Evolutionary conservation across 257 asterid genomes (phyloP).

Genomic region (Anisodus tanguticus): DNA sequence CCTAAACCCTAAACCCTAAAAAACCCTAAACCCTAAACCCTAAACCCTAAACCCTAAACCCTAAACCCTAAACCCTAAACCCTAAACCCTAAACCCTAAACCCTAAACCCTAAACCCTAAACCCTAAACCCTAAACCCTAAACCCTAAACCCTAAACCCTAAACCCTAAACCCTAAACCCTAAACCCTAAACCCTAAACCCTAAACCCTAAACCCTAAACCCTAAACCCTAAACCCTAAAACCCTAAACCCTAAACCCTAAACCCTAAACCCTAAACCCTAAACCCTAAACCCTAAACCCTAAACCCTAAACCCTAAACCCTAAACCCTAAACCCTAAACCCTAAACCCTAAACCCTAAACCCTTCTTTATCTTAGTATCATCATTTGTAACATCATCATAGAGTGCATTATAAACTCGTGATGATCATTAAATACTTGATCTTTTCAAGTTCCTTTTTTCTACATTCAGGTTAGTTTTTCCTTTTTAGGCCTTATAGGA

Average conservation of each 20-base stretch:
- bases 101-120: conserved; percentile 36
- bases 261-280: conserved; percentile 23
- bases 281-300: conserved; percentile 29
- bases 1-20: conserved; percentile 29
- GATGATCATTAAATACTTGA: no score
- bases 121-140: conserved; percentile 20
- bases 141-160: conserved; percentile 28
- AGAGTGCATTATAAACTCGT: no score
- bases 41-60: conserved; percentile 35
- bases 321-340: conserved; percentile 32
- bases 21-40: conserved; percentile 38
- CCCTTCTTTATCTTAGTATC: no score
- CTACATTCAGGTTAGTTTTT: no score
- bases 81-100: conserved; percentile 38
- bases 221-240: conserved; percentile 16
- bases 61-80: conserved; percentile 32
- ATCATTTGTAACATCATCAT: no score
- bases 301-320: conserved; percentile 28
- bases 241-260: not conserved
- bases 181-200: conserved; percentile 25
- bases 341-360: conserved; percentile 31
- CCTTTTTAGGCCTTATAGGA: no score
- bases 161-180: conserved; percentile 24
- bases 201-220: conserved; percentile 21
- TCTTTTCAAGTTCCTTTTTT: no score